phyloP scores from a whole-genome alignment of 2,329 filamentous ascomycete species.

The Byssochlamys sp. region DNA sequence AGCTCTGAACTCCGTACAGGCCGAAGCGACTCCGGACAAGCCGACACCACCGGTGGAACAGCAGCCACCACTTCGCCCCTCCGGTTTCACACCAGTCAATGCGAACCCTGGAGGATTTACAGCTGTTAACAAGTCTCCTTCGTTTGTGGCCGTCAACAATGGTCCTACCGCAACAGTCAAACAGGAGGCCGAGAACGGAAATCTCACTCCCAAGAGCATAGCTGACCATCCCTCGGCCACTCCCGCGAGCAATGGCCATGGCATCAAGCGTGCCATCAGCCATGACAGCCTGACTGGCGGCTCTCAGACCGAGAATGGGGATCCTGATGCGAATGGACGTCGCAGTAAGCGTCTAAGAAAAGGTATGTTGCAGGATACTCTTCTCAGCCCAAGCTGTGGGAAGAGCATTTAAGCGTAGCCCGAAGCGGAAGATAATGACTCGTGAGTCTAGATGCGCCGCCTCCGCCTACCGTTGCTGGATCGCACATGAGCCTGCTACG shows the following conservation, averaged over 20 bases:
- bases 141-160: slow-evolving; percentile 35
- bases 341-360: slow-evolving; percentile 91
- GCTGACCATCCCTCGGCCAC: slow-evolving; percentile 54
- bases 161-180: slow-evolving; percentile 31
- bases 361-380: slow-evolving; percentile 42
- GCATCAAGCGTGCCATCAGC: slow-evolving; percentile 69
- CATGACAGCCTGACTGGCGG: slow-evolving; percentile 39
- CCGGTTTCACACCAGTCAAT: slow-evolving; percentile 67
- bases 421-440: neutral
- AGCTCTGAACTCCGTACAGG: slow-evolving; percentile 45
- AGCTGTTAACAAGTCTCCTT: slow-evolving; percentile 46
- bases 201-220: slow-evolving; percentile 53
- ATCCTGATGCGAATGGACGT: slow-evolving; percentile 58
- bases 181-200: slow-evolving; percentile 45
- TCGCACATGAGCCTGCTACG: slow-evolving; percentile 95
- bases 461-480: slow-evolving; percentile 77
- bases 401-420: neutral
- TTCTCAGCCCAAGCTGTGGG: neutral
- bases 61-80: slow-evolving; percentile 31
- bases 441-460: slow-evolving; percentile 40
- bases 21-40: slow-evolving; percentile 23
- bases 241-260: slow-evolving; percentile 42
- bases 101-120: slow-evolving; percentile 45
- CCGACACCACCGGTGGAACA: slow-evolving; percentile 26
- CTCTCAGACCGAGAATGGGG: slow-evolving; percentile 37